phyloP scores from a whole-genome alignment of 106 monocot species.

The Narthecium ossifragum region DNA sequence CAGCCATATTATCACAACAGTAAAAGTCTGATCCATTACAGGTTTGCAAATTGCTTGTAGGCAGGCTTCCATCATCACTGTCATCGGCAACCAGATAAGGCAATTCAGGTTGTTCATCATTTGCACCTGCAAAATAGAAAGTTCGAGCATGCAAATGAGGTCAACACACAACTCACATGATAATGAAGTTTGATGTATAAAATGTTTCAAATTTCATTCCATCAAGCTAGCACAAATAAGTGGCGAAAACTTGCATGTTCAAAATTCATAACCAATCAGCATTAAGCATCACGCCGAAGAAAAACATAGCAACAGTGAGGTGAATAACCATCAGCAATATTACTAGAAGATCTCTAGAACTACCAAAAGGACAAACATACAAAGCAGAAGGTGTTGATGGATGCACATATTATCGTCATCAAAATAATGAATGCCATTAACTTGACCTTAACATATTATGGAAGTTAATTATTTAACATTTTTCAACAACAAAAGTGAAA shows the following conservation, averaged over 20 bases:
- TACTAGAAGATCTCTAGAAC: no score
- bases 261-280: not conserved
- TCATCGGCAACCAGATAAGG: conserved; percentile 46
- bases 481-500: not conserved
- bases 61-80: conserved; percentile 42
- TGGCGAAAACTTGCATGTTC: not conserved
- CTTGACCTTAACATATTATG: not conserved
- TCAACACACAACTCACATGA: not conserved
- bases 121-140: conserved; percentile 15
- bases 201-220: not conserved
- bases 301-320: not conserved
- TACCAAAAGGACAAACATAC: no score
- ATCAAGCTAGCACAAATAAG: not conserved
- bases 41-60: conserved; percentile 28
- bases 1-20: conserved; percentile 29
- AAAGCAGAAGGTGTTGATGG: not conserved
- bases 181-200: not conserved
- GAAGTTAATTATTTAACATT: not conserved
- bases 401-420: not conserved
- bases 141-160: not conserved
- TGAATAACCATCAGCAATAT: no score
- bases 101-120: conserved; percentile 29
- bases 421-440: not conserved
- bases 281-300: not conserved
- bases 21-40: conserved; percentile 38